These are phyloP conservation scores for Globisporangium paddicum DNA, from an alignment of 352 stramenopile species.

Conservation along the genomic window DNA sequence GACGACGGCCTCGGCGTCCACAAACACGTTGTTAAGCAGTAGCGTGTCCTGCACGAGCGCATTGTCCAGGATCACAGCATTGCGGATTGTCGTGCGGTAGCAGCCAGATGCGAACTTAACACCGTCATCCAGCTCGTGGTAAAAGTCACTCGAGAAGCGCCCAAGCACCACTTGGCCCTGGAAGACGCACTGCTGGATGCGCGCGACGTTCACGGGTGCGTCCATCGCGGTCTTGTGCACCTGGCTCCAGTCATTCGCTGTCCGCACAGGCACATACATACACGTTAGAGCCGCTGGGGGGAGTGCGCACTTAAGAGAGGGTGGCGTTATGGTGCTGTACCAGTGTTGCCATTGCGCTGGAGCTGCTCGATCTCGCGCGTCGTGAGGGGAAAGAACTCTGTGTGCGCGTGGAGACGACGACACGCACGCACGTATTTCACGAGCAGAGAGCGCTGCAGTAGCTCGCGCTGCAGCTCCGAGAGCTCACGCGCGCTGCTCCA, in stretches of 20 bases:
- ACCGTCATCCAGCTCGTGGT: slow-evolving; percentile 41
- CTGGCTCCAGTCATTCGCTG: slow-evolving; percentile 56
- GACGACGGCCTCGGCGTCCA: slow-evolving; percentile 44
- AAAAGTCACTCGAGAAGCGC: slow-evolving; percentile 23
- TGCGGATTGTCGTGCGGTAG: slow-evolving; percentile 61
- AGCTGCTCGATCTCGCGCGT: slow-evolving; percentile 41
- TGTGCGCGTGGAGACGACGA: background rate
- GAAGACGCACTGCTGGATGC: slow-evolving; percentile 67
- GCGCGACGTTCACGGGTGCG: slow-evolving; percentile 20
- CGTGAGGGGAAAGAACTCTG: slow-evolving; percentile 39
- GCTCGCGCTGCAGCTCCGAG: background rate
- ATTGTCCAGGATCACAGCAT: slow-evolving; percentile 64
- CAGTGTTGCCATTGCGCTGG: slow-evolving; percentile 56
- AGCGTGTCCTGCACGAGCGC: slow-evolving; percentile 71
- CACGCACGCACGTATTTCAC: slow-evolving; percentile 8
- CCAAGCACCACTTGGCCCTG: slow-evolving; percentile 62
- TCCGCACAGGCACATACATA: background rate
- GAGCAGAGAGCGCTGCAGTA: background rate
- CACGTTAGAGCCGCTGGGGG: too few relatives aligned
- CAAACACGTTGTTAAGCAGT: slow-evolving; percentile 41
- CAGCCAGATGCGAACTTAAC: slow-evolving; percentile 54
- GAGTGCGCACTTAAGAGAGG: too few relatives aligned
- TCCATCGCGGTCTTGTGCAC: slow-evolving; percentile 41
- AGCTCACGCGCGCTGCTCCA: slow-evolving; percentile 5
- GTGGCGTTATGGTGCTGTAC: too few relatives aligned